Evolutionary conservation across 176 grass and related monocot genomes (phyloP).

Genomic region (Oryza australiensis): DNA sequence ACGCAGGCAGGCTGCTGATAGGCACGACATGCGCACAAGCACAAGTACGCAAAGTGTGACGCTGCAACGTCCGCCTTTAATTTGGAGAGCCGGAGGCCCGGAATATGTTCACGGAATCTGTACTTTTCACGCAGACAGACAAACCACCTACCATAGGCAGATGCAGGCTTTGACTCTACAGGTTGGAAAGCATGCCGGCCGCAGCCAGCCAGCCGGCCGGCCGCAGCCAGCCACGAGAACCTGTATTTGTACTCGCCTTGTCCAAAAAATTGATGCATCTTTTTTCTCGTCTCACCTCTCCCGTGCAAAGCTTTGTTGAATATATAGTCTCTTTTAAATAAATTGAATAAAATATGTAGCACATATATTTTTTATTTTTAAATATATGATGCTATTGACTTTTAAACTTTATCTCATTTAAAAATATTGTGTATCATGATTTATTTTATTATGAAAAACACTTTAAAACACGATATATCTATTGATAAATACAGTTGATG

Average conservation of each 20-base stretch:
- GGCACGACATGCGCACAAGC: background rate
- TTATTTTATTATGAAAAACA: no score
- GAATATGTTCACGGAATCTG: constrained; percentile 22
- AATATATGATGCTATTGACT: no score
- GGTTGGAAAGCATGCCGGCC: background rate
- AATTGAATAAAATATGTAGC: no score
- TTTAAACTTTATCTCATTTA: no score
- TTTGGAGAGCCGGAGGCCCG: background rate
- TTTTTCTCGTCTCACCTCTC: background rate
- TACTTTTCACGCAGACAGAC: background rate
- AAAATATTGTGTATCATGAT: no score
- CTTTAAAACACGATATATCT: no score
- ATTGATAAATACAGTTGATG: no score
- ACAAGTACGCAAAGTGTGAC: background rate
- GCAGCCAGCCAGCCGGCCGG: background rate
- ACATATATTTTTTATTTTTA: no score
- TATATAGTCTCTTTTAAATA: no score
- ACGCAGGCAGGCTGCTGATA: background rate
- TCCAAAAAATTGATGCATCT: background rate
- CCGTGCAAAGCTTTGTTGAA: background rate
- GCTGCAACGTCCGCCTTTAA: background rate
- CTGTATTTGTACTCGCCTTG: background rate
- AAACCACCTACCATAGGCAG: background rate
- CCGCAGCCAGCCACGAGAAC: background rate
- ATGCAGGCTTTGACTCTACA: background rate